Conservation (phyloP, 345 rosid genomes). For the Excoecaria cochinchinensis region DNA sequence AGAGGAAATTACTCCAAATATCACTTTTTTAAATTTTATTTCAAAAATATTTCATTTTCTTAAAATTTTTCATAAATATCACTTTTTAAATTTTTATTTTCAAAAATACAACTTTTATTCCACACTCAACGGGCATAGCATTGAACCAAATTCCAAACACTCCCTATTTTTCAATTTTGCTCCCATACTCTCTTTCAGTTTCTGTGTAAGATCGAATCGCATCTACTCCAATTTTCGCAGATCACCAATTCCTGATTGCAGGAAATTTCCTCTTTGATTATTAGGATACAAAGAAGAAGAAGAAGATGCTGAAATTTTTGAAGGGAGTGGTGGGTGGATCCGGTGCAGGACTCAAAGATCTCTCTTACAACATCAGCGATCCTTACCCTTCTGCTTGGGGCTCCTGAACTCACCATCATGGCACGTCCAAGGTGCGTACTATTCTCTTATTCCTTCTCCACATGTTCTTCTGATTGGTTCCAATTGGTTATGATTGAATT, state of each 20-base stretch:
- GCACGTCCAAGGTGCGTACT: conserved; percentile 74
- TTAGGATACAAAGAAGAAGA: neutral
- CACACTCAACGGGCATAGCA: too few species aligned
- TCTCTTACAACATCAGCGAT: conserved; percentile 87
- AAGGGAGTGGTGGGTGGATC: conserved; percentile 96
- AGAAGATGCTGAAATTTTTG: conserved; percentile 73
- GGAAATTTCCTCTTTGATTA: neutral
- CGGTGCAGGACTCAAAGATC: conserved; percentile 90
- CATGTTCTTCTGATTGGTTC: neutral
- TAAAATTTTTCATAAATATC: too few species aligned
- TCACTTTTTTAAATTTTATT: too few species aligned
- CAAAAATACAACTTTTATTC: too few species aligned
- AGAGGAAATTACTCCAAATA: too few species aligned
- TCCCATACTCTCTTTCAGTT: neutral
- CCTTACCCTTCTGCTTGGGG: conserved; percentile 94
- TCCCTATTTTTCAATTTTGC: neutral
- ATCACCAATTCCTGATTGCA: neutral
- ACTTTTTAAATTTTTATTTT: too few species aligned
- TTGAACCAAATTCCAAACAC: too few species aligned
- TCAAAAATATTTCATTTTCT: too few species aligned
- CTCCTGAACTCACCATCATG: conserved; percentile 89
- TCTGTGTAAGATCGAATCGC: neutral
- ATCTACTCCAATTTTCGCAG: neutral
- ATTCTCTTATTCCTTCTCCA: neutral
- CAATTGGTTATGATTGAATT: neutral